Conservation (phyloP, 495 filamentous ascomycete species). For the Lophiostoma macrostomum region DNA sequence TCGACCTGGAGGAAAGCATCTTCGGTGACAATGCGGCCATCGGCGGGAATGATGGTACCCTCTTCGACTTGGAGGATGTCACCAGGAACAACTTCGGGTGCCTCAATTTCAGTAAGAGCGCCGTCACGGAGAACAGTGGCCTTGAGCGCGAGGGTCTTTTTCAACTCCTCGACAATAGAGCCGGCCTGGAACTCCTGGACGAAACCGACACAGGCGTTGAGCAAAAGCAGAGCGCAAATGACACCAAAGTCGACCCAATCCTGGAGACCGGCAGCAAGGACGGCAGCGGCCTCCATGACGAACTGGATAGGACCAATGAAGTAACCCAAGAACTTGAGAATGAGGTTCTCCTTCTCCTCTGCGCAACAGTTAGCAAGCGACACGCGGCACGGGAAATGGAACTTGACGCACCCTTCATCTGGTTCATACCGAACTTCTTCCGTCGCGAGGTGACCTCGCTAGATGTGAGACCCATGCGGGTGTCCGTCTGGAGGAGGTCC, state of each 20-base stretch:
- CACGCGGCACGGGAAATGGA: not conserved
- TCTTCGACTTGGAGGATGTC: conserved; percentile 88
- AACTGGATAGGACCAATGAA: conserved; percentile 91
- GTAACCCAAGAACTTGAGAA: conserved; percentile 78
- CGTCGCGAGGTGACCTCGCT: conserved; percentile 65
- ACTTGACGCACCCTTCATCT: conserved; percentile 59
- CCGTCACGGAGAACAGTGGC: conserved; percentile 80
- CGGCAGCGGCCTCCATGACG: conserved; percentile 82
- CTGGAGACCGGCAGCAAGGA: conserved; percentile 75
- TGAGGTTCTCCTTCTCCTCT: conserved; percentile 79
- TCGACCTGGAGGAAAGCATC: conserved; percentile 83
- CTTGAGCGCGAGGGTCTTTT: conserved; percentile 84
- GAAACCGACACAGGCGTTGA: conserved; percentile 85
- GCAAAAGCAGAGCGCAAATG: conserved; percentile 66
- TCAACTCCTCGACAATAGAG: conserved; percentile 87
- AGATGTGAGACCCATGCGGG: conserved; percentile 65
- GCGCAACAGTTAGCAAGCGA: conserved; percentile 8
- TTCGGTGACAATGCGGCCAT: conserved; percentile 78
- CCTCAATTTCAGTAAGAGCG: conserved; percentile 65
- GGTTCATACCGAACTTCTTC: conserved; percentile 79
- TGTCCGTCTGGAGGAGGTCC: conserved; percentile 69
- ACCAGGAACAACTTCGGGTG: conserved; percentile 78
- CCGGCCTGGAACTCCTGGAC: conserved; percentile 86
- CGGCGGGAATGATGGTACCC: conserved; percentile 86
- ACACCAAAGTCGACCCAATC: conserved; percentile 83